Evolutionary conservation across 2,329 filamentous ascomycete species (phyloP), one percentile per base, ranked within the genome.

Genomic region (Fusarium mexicanum): DNA sequence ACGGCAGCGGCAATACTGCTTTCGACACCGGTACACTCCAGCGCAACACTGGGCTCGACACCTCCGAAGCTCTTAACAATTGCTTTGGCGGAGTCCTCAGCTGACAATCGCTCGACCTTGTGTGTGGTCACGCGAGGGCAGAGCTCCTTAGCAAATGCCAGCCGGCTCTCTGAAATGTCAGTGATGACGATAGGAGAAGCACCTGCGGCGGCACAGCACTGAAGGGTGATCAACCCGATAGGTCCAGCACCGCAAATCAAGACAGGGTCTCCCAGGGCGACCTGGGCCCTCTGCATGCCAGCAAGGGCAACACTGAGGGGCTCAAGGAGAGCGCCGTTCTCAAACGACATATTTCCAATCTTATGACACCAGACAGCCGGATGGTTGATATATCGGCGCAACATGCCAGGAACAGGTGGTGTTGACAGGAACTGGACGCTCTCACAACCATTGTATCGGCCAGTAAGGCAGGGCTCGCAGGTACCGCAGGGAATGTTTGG

Each of bases 1-100:
- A 98, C 96, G 61, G 95, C 94, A 35, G 93, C 88, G 11, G 91
- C 90, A 79, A 98, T 93, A 82, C 92, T 95, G 84, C 91, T 94
- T 87, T 98, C 95, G 22, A 98, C 94, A 58, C 96, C 96, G 0
- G 96, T 98, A 86, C 96, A 98, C 84, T 98, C 96, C 84, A 98
- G 89, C 18, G 91, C 92, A 61, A 98, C 86, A 24, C 91, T 89
- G 1, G 96, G 95, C 84, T 97, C 94, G 75, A 96, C 86, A 33
- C 93, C 94, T 38, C 92, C 93, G 77, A 96, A 92, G 6, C 90
- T 86, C 75, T 87, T 75, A 50, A 85, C 85, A 50, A 96, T 89
- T 64, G 95, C 92, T 50, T 88, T 87, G 10, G 91, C 94, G 67
- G 91, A 90, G 53, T 95, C 91, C 81, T 97, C 93, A 10, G 93